Evolutionary conservation across 2,329 filamentous ascomycete species (phyloP).

Genomic region (Paecilomyces niveus): DNA sequence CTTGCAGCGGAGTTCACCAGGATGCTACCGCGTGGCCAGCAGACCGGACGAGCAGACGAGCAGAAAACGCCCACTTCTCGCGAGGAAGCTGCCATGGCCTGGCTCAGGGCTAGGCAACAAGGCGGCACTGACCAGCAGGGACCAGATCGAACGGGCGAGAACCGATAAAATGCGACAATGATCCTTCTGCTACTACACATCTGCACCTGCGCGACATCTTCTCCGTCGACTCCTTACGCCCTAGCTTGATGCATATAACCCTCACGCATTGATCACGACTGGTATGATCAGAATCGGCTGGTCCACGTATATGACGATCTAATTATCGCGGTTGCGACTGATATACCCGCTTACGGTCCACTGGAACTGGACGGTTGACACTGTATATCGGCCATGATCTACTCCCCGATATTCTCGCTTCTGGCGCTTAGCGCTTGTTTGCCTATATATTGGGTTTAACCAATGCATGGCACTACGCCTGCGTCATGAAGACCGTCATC

Average conservation of each 20-base stretch:
- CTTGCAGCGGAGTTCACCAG: constrained; percentile 40
- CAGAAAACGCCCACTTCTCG: constrained; percentile 34
- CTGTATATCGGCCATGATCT: neutral
- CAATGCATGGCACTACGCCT: neutral
- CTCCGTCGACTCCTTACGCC: neutral
- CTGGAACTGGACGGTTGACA: neutral
- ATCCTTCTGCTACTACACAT: too few species aligned
- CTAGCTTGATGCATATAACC: neutral
- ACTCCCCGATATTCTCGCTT: neutral
- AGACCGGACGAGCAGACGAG: constrained; percentile 25
- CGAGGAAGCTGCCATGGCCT: constrained; percentile 27
- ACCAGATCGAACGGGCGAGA: neutral
- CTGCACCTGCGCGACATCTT: neutral
- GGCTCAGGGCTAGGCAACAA: constrained; percentile 21
- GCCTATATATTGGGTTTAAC: neutral
- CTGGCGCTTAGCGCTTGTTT: neutral
- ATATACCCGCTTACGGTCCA: neutral
- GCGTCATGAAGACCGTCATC: neutral
- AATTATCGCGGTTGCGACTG: neutral
- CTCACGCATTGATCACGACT: neutral
- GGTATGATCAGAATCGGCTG: neutral
- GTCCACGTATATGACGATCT: neutral
- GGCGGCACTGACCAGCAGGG: constrained; percentile 8
- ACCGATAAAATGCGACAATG: neutral
- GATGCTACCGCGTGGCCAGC: constrained; percentile 26